These are phyloP conservation scores for Didymella lethalis DNA, from an alignment of 2,329 filamentous ascomycete genomes.

Conservation along the genomic window DNA sequence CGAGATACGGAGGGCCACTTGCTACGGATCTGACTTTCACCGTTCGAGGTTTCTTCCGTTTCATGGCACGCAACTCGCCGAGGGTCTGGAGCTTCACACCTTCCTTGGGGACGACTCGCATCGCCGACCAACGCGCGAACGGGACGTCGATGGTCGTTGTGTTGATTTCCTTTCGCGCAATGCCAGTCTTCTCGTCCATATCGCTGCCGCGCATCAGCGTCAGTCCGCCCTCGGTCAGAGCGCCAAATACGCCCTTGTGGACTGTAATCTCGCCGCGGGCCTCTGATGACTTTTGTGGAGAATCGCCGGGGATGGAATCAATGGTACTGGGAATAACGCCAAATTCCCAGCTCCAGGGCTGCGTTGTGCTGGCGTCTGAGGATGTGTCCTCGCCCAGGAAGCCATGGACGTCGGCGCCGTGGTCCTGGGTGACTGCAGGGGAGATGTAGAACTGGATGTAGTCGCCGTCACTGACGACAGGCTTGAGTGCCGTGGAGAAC, in stretches of 20 bases:
- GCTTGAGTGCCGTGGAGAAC: constrained; percentile 55
- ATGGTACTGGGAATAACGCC: constrained; percentile 57
- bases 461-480: constrained; percentile 69
- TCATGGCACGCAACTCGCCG: neutral
- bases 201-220: constrained; percentile 29
- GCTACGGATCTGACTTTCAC: neutral
- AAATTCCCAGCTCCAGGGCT: constrained; percentile 42
- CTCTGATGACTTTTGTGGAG: constrained; percentile 28
- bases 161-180: constrained; percentile 15
- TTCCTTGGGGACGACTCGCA: constrained; percentile 4
- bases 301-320: constrained; percentile 45
- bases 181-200: neutral
- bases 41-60: neutral
- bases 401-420: neutral
- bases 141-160: constrained; percentile 61
- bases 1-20: neutral
- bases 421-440: constrained; percentile 16
- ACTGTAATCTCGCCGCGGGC: constrained; percentile 27
- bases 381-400: constrained; percentile 9
- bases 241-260: constrained; percentile 64
- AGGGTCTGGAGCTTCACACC: neutral
- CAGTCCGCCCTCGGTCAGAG: constrained; percentile 65
- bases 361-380: neutral
- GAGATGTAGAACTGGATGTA: constrained; percentile 58
- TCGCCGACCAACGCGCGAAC: constrained; percentile 49